Evolutionary conservation across 768 basidiomycete genomes (phyloP), one percentile per base, ranked within the genome.

Genomic region (Polyporus arcularius): DNA sequence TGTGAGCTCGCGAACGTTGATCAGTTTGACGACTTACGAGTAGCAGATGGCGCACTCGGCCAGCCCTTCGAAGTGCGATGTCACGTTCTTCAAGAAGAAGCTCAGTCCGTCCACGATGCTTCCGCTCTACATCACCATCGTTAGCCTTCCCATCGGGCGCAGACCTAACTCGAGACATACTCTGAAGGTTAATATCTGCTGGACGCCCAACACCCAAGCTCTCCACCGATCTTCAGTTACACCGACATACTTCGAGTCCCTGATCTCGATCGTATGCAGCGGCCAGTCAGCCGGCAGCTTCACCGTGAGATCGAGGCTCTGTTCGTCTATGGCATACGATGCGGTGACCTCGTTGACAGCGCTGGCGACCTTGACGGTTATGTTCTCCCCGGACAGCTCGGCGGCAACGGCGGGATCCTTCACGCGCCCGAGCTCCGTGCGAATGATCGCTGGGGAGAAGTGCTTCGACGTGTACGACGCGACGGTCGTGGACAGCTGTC

Each of bases 11-110:
- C 21, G 12, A 48, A 21, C 26, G 21, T 26, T 12, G 21, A 3
- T 18, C 6, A 30, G 5, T 11, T 18, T 48, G 43, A 42, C 11
- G 7, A 70, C 89, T 70, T 67, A 94, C 89, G 92, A 93, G 72
- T 96, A 96, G 69, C 94, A 96, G 61, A 99, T 98, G 1, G 96
- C 93, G 73, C 97, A 99, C 67, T 96, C 94, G 2, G 92, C 91
- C 71, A 95, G 90, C 6, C 96, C 96, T 64, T 96, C 93, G 69
- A 98, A 99, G 72, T 98, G 94, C 18, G 92, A 80, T 0, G 86
- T 80, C 46, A 96, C 94, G 70, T 98, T 98, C 75, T 90, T 93
- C 76, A 95, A 96, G 83, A 98, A 98, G 60, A 96, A 76, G 5
- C 83, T 82, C 18, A 98, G 73, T 0, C 92, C 95, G 70, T 98